Percentiles rank a stretch among this genome's conserved stretches.
phyloP scores from a whole-genome alignment of 192 early-diverging fungal species.

The Neocallimastix lanati region DNA sequence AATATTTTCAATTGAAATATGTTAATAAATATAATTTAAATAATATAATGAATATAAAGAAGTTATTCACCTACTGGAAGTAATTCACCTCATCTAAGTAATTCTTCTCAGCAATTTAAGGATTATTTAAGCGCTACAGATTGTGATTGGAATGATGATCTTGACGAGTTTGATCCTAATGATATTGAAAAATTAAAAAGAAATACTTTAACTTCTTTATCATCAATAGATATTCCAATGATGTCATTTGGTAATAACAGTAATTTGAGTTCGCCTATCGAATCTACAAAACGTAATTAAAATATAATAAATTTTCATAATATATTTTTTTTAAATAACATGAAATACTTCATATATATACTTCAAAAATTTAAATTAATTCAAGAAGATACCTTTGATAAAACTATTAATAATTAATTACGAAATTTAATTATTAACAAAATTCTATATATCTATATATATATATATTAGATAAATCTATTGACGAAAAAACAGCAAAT shows the following conservation, averaged over 20 bases:
- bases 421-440: no score
- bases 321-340: no score
- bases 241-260: background rate
- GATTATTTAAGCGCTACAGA: background rate
- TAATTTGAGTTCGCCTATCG: background rate
- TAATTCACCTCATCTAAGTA: background rate
- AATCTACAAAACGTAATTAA: background rate
- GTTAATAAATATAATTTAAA: no score
- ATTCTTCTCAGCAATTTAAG: background rate
- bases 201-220: background rate
- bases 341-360: no score
- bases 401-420: no score
- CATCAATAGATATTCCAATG: background rate
- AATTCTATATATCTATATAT: no score
- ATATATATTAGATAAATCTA: no score
- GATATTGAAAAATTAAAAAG: background rate
- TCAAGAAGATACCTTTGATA: no score
- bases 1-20: no score
- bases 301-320: no score
- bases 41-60: background rate
- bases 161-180: background rate
- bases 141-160: background rate
- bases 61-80: background rate
- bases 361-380: no score
- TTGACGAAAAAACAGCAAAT: background rate